Base-by-base conservation (phyloP, 2,329 filamentous ascomycete species). In the Nigrospora oryzae region DNA sequence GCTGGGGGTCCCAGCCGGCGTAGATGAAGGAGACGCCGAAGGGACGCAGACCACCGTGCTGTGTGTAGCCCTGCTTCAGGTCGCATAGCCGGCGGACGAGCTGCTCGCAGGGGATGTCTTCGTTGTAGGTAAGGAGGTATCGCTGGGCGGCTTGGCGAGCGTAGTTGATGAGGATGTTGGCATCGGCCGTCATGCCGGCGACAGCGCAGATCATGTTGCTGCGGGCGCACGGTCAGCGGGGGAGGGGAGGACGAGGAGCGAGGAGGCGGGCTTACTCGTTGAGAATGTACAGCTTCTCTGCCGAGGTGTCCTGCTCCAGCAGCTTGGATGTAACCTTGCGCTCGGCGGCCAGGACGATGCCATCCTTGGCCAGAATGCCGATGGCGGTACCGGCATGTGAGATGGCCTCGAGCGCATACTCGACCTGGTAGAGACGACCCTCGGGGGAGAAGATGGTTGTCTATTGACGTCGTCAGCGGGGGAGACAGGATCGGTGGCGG, bases 151-250 rank as follows among this genome's bases (percentile, higher is more conserved):
- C 86, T 79, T 95, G 89, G 58, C 93, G 89, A 65, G 93, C 94
- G 70, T 94, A 96, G 77, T 98, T 98, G 82, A 98, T 98, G 66
- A 98, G 89, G 68, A 98, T 98, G 75, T 98, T 98, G 67, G 93
- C 93, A 65, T 98, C 93, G 62, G 93, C 93, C 38, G 90, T 98
- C 91, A 98, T 97, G 63, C 93, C 93, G 59, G 93, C 93, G 49
- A 98, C 93, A 50, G 93, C 93, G 69, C 90, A 96, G 70, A 98
- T 97, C 94, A 98, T 98, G 76, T 98, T 98, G 74, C 91, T 97
- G 54, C 6, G 23, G 23, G 23, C 23, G 16, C 35, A 34, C 15
- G 33, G 42, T 46, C 38, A 45, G 45, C 28, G 35, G 14, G 7
- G 12, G 4, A 17, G 34, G 11, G 4, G 14, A 38, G 36, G 33